These are phyloP conservation scores for Kwoniella botswanensis DNA, from an alignment of 768 basidiomycete species.

Conservation along the genomic window DNA sequence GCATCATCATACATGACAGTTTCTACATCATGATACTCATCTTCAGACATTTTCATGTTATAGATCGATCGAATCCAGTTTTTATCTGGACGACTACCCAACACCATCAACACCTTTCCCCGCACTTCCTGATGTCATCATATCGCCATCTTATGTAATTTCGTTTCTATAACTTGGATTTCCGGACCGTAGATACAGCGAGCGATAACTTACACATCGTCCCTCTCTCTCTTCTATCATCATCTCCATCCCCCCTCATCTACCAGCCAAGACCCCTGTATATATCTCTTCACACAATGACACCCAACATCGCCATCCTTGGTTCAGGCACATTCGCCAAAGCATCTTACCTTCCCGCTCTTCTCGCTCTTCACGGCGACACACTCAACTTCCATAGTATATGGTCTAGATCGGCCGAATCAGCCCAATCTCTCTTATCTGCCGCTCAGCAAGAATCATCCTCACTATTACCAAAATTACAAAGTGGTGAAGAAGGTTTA, in stretches of 20 bases:
- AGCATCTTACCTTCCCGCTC: slow-evolving; percentile 73
- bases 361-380: slow-evolving; percentile 68
- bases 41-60: background rate
- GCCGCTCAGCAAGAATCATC: slow-evolving; percentile 59
- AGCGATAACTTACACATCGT: background rate
- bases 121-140: slow-evolving; percentile 12
- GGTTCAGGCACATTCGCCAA: slow-evolving; percentile 69
- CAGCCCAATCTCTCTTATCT: slow-evolving; percentile 60
- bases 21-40: too few species aligned
- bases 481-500: slow-evolving; percentile 46
- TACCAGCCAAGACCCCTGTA: background rate
- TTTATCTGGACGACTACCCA: slow-evolving; percentile 1
- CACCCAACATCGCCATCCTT: slow-evolving; percentile 71
- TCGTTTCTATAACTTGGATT: background rate
- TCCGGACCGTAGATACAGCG: slow-evolving; percentile 1
- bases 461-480: slow-evolving; percentile 48
- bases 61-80: slow-evolving; percentile 5
- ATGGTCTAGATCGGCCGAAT: slow-evolving; percentile 76
- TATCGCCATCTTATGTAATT: background rate
- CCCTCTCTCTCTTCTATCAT: background rate
- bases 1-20: too few species aligned
- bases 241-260: background rate
- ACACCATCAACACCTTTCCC: slow-evolving; percentile 15
- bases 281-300: slow-evolving; percentile 14
- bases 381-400: slow-evolving; percentile 68